Conservation (phyloP, 2,329 filamentous ascomycete genomes). For the Fusarium sp. region DNA sequence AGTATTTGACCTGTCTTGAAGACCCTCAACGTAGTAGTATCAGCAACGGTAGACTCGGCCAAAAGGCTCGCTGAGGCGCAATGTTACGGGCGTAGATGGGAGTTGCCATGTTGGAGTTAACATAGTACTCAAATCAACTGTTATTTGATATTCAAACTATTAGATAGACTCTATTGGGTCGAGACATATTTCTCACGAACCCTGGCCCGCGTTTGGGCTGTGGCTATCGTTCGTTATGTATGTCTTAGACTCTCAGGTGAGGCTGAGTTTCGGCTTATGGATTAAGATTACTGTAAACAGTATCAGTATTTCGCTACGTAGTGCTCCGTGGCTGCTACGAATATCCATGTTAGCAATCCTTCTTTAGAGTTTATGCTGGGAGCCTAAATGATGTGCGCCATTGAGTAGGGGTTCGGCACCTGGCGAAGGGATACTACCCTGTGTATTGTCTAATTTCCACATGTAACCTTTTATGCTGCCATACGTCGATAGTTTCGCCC, state of each 20-base stretch:
- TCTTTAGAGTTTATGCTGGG: background rate
- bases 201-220: background rate
- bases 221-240: slow-evolving; percentile 6
- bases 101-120: background rate
- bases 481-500: background rate
- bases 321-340: background rate
- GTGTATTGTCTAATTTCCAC: background rate
- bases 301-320: background rate
- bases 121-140: background rate
- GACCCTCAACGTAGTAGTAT: background rate
- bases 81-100: slow-evolving; percentile 14
- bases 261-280: slow-evolving; percentile 18
- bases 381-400: background rate
- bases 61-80: slow-evolving; percentile 4
- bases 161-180: background rate
- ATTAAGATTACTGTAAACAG: slow-evolving; percentile 9
- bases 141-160: slow-evolving; percentile 6
- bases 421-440: background rate
- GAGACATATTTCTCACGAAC: slow-evolving; percentile 6
- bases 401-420: background rate
- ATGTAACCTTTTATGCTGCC: background rate
- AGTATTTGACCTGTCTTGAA: slow-evolving; percentile 14
- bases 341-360: slow-evolving; percentile 6
- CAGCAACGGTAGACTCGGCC: background rate
- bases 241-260: slow-evolving; percentile 32